phyloP scores from a whole-genome alignment of 2,329 filamentous ascomycete species.

The Ophiocordyceps sinensis region DNA sequence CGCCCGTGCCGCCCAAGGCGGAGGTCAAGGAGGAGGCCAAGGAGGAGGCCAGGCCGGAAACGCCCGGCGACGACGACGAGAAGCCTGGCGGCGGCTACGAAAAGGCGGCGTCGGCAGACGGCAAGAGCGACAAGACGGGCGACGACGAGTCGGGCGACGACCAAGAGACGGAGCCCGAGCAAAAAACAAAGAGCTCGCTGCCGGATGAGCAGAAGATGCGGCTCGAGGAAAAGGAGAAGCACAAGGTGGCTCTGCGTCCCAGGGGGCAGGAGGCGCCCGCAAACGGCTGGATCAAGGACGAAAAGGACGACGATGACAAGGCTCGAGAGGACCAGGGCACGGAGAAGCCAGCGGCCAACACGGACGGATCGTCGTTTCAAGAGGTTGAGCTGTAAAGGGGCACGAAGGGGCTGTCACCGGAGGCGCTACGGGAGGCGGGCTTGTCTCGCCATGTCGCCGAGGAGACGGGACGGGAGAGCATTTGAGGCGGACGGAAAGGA shows the following conservation, averaged over 20 bases:
- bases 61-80: constrained; percentile 8
- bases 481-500: too few relatives aligned
- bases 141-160: constrained; percentile 5
- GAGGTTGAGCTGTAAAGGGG: constrained; percentile 39
- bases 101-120: neutral
- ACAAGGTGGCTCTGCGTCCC: constrained; percentile 37
- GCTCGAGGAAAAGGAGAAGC: constrained; percentile 38
- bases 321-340: constrained; percentile 14
- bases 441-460: too few relatives aligned
- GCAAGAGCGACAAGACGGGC: constrained; percentile 4
- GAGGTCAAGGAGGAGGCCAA: constrained; percentile 10
- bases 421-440: too few relatives aligned
- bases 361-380: constrained; percentile 47
- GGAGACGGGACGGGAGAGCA: too few relatives aligned
- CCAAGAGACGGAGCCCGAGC: constrained; percentile 15
- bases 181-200: constrained; percentile 18
- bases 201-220: constrained; percentile 41
- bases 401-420: too few relatives aligned
- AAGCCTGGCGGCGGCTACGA: neutral
- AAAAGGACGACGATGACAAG: constrained; percentile 16
- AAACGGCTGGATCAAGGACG: constrained; percentile 16
- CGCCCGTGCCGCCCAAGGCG: constrained; percentile 13
- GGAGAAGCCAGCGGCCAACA: constrained; percentile 28
- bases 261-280: constrained; percentile 8
- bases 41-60: constrained; percentile 4